Conservation (phyloP, 495 filamentous ascomycete species). For the Trichoderma asperelloides region DNA sequence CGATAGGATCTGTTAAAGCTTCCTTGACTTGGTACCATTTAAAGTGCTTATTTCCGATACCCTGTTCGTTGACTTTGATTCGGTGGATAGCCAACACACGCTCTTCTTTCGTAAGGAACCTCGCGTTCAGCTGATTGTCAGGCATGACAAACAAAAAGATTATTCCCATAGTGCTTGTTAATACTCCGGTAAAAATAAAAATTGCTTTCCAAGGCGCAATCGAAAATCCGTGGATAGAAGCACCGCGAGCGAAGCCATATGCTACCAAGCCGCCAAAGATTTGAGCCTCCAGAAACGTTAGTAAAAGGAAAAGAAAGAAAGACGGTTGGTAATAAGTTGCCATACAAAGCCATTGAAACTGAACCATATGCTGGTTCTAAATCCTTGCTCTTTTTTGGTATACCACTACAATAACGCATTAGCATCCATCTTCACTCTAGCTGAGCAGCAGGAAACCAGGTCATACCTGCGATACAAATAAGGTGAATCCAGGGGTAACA, state of each 20-base stretch:
- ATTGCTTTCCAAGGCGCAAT: constrained; percentile 24
- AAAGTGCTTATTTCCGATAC: constrained; percentile 35
- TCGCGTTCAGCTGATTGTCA: constrained; percentile 3
- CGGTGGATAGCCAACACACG: constrained; percentile 17
- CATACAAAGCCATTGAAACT: constrained; percentile 52
- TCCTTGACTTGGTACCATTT: constrained; percentile 52
- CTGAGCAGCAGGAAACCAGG: not conserved
- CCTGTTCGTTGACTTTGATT: constrained; percentile 21
- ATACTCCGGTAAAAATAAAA: constrained; percentile 24
- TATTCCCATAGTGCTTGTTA: constrained; percentile 29
- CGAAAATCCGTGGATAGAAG: not conserved
- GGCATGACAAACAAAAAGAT: constrained; percentile 21
- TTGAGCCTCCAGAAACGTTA: constrained; percentile 9
- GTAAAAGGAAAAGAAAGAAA: not conserved
- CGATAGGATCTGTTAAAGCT: constrained; percentile 46
- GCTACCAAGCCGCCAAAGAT: constrained; percentile 10
- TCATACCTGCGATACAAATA: constrained; percentile 4
- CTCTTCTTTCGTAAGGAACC: constrained; percentile 32
- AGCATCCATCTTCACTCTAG: not conserved
- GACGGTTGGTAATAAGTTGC: not conserved
- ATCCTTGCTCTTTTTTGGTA: not conserved
- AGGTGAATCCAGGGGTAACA: constrained; percentile 4
- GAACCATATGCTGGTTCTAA: constrained; percentile 42
- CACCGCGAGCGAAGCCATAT: not conserved
- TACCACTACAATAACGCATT: not conserved